Evolutionary conservation across 164 flowering plant genomes (phyloP), one percentile per base, ranked within the genome.

Genomic region (Sedum album): DNA sequence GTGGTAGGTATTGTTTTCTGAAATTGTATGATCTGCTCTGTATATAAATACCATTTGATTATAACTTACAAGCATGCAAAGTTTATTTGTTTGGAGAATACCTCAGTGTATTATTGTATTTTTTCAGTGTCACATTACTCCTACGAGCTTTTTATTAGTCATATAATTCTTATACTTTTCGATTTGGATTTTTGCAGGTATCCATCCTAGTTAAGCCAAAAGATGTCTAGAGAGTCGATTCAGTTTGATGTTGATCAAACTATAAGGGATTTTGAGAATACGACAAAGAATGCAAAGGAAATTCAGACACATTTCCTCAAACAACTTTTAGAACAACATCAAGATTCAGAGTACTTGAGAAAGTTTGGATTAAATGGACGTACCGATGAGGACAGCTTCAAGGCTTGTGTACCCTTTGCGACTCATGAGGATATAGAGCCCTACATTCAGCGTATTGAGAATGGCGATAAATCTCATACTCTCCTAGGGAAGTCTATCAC

Each of bases 401-500:
- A 81, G 83, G 69, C 80, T 23, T 77, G 77, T 76, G 83, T 93
- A 57, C 98, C 98, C 0, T 69, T 93, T 65, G 87, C 74, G 21
- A 77, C 79, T 57, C 90, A 89, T 67, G 42, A 68, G 23, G 98
- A 93, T 73, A 73, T 90, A 77, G 92, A 86, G 20, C 84, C 85
- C 55, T 89, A 83, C 61, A 89, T 93, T 71, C 85, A 76, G 48
- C 75, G 87, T 71, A 89, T 90, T 66, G 86, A 71, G 0, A 86
- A 90, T 76, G 98, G 98, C 23, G 89, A 87, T 20, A 14, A 33
- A 41, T 79, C 84, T 0, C 79, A 88, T 2, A 69, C 88, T 70
- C 96, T 93, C 53, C 88, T 92, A 25, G 88, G 86, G 44, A 84
- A 81, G 17, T 86, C 91, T 36, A 80, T 93, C 20, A 73, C 87